Percentiles rank a stretch among this genome's conserved stretches.
Conservation (phyloP, 2,329 filamentous ascomycete species). For the Fusarium mangiferae region DNA sequence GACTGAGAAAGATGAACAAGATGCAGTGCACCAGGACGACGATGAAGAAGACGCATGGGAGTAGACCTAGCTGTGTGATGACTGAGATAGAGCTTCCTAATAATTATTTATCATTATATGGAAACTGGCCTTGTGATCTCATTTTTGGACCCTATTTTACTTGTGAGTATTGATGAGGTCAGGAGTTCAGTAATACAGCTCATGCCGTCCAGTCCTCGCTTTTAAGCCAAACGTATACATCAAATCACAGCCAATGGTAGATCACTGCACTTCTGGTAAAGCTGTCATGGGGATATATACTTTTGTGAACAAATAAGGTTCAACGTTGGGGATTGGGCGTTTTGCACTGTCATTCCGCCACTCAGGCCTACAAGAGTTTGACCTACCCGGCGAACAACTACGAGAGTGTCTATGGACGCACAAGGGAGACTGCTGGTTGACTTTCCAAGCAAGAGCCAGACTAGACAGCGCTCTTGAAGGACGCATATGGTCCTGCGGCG, state of each 20-base stretch:
- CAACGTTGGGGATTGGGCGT: not conserved
- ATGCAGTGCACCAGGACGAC: not conserved
- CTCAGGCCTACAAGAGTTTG: not conserved
- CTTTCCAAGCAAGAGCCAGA: not conserved
- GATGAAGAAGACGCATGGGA: not conserved
- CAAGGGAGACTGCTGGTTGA: not conserved
- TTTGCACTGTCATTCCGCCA: not conserved
- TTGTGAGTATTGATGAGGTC: too few species aligned
- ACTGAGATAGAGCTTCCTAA: too few species aligned
- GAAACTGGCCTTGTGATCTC: not conserved
- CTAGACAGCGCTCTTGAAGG: not conserved
- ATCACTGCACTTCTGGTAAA: too few species aligned
- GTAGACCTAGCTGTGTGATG: fast-evolving
- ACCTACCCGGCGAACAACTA: fast-evolving
- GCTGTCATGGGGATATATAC: not conserved
- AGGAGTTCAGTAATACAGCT: not conserved
- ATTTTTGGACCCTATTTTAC: fast-evolving
- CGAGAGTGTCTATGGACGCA: not conserved
- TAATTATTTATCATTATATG: fast-evolving
- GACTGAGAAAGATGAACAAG: not conserved
- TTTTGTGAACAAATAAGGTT: not conserved
- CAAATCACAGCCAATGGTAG: too few species aligned
- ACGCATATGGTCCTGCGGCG: not conserved
- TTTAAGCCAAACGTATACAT: not conserved
- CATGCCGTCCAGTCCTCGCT: not conserved